Conservation (phyloP, 305 asterid genomes). For the Plantago rigida region DNA sequence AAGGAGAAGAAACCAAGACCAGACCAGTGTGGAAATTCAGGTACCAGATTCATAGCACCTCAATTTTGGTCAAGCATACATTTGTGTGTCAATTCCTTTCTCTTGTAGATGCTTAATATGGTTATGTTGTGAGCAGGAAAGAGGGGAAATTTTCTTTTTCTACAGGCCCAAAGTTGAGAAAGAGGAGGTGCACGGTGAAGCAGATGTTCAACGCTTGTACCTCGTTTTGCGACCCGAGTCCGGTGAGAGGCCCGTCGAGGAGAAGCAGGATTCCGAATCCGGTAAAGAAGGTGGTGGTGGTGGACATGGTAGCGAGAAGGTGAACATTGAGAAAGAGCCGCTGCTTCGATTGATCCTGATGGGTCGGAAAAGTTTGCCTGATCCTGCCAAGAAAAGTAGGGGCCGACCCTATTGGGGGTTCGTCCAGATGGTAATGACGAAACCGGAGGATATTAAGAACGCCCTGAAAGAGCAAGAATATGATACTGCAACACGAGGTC, state of each 20-base stretch:
- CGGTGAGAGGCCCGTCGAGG: conserved; percentile 30
- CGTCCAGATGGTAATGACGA: conserved; percentile 36
- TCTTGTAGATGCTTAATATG: neutral
- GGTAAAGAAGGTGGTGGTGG: conserved; percentile 40
- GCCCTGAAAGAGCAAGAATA: conserved; percentile 37
- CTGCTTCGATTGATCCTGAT: conserved; percentile 49
- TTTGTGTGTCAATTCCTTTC: no score
- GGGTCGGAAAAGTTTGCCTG: conserved; percentile 64
- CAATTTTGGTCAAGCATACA: no score
- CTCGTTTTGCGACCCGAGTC: conserved; percentile 61
- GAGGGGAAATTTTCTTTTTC: conserved; percentile 76
- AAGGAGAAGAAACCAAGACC: conserved; percentile 41
- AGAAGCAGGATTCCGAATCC: conserved; percentile 37
- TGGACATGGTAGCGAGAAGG: conserved; percentile 28
- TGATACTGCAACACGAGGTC: conserved; percentile 37
- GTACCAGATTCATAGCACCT: conserved; percentile 7
- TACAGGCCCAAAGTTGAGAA: conserved; percentile 60
- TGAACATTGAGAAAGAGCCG: conserved; percentile 33
- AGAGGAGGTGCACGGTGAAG: conserved; percentile 42
- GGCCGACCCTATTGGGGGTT: conserved; percentile 38
- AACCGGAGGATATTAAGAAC: conserved; percentile 25
- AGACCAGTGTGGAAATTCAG: conserved; percentile 38
- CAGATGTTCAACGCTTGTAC: conserved; percentile 59
- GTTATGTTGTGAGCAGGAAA: conserved; percentile 31
- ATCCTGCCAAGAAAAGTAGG: conserved; percentile 38